These are phyloP conservation scores for Nigrograna mackinnonii DNA, from an alignment of 2,329 filamentous ascomycete genomes.

Conservation along the genomic window DNA sequence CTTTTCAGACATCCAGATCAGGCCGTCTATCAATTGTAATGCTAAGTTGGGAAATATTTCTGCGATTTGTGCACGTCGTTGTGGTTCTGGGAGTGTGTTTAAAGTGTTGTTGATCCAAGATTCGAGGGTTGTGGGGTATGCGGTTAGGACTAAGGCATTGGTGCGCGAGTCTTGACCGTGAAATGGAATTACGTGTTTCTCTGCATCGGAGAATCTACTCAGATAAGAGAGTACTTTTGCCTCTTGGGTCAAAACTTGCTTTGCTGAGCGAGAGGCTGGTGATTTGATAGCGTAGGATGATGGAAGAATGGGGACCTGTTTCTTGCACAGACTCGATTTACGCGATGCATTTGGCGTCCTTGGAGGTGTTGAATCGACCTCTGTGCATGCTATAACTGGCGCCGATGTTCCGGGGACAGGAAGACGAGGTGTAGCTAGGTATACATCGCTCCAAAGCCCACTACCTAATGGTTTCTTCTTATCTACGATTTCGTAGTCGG, in stretches of 20 bases:
- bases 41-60: constrained; percentile 45
- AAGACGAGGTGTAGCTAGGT: constrained; percentile 28
- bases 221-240: constrained; percentile 37
- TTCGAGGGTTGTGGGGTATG: constrained; percentile 37
- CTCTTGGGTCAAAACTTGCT: constrained; percentile 33
- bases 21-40: constrained; percentile 41
- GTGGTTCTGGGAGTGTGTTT: constrained; percentile 23
- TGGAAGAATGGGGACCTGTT: constrained; percentile 13
- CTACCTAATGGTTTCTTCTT: constrained; percentile 33
- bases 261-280: constrained; percentile 31
- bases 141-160: constrained; percentile 33
- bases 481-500: constrained; percentile 31
- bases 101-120: constrained; percentile 31
- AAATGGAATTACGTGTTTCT: constrained; percentile 33
- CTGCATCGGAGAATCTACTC: constrained; percentile 22
- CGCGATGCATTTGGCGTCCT: constrained; percentile 27
- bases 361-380: constrained; percentile 23
- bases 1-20: constrained; percentile 46
- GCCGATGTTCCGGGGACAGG: constrained; percentile 1
- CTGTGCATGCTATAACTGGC: too few species aligned
- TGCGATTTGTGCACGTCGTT: constrained; percentile 40
- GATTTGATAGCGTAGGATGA: constrained; percentile 38
- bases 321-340: constrained; percentile 14
- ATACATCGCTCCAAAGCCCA: constrained; percentile 42
- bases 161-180: constrained; percentile 34